Percentiles rank a stretch among this genome's conserved stretches.
Evolutionary conservation across 2,329 filamentous ascomycete species (phyloP).

Genomic region (Scleromitrula shiraiana): DNA sequence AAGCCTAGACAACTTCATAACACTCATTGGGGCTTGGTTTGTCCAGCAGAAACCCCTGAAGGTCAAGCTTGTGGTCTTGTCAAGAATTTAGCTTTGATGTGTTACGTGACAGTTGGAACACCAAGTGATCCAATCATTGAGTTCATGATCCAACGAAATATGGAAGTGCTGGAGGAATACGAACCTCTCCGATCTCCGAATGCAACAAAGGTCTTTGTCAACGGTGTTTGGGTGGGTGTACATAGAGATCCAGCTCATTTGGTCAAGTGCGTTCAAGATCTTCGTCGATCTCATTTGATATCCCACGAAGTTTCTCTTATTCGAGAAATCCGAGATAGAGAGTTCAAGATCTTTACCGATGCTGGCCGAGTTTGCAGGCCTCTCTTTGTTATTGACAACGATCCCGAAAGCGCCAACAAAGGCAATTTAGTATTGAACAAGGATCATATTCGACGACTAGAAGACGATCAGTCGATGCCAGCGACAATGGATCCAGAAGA

Average conservation of each 20-base stretch:
- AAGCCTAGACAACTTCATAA: slow-evolving; percentile 98
- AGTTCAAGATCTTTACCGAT: slow-evolving; percentile 98
- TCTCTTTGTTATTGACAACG: slow-evolving; percentile 86
- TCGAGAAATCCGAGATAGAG: slow-evolving; percentile 90
- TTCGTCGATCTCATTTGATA: slow-evolving; percentile 74
- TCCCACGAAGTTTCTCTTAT: slow-evolving; percentile 91
- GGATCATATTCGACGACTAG: slow-evolving; percentile 70
- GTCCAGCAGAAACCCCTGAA: slow-evolving; percentile 94
- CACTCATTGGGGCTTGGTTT: slow-evolving; percentile 96
- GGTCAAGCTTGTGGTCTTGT: slow-evolving; percentile 97
- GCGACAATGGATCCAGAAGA: slow-evolving; percentile 52
- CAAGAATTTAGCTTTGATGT: slow-evolving; percentile 97
- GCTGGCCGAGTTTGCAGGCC: slow-evolving; percentile 92
- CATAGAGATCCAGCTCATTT: slow-evolving; percentile 83
- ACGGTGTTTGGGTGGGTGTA: slow-evolving; percentile 96
- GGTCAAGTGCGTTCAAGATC: slow-evolving; percentile 67
- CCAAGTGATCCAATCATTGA: slow-evolving; percentile 84
- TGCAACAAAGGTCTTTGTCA: slow-evolving; percentile 96
- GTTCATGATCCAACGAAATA: slow-evolving; percentile 91
- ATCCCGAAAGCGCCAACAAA: slow-evolving; percentile 63
- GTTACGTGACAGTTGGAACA: slow-evolving; percentile 92
- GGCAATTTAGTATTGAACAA: slow-evolving; percentile 78
- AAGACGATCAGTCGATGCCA: slow-evolving; percentile 60
- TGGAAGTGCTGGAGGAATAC: slow-evolving; percentile 96
- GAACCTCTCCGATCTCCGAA: slow-evolving; percentile 77